These are phyloP conservation scores for Skeletonema potamos DNA, from an alignment of 108 stramenopile species.

Conservation along the genomic window DNA sequence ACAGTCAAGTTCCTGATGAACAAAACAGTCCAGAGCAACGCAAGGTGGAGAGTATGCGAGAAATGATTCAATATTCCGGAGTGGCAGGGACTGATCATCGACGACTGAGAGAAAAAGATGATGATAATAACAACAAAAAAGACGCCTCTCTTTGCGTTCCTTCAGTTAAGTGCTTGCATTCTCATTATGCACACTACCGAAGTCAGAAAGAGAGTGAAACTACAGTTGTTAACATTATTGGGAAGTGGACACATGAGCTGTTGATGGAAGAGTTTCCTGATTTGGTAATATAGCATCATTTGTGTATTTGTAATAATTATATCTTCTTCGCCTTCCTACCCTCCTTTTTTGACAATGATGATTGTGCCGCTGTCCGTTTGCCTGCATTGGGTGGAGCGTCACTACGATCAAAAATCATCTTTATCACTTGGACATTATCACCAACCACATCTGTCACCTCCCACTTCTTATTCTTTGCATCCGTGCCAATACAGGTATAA, in stretches of 20 bases:
- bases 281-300: conserved; percentile 23
- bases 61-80: conserved; percentile 67
- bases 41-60: conserved; percentile 39
- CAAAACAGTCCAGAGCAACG: conserved; percentile 1
- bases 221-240: conserved; percentile 49
- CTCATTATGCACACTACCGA: conserved; percentile 81
- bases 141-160: conserved; percentile 16
- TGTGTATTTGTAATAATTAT: not conserved
- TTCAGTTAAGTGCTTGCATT: conserved; percentile 73
- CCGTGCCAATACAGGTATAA: conserved; percentile 31
- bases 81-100: conserved; percentile 69
- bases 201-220: conserved; percentile 24
- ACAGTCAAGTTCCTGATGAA: not conserved
- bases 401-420: conserved; percentile 23
- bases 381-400: conserved; percentile 2
- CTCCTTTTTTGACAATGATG: not conserved
- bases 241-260: conserved; percentile 53
- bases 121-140: not conserved
- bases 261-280: conserved; percentile 54
- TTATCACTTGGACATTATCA: conserved; percentile 9
- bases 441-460: conserved; percentile 17
- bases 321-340: not conserved
- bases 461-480: not conserved
- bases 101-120: not conserved
- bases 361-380: not conserved